Evolutionary conservation across 805 yeast genomes (phyloP), one percentile per base, ranked within the genome.

Genomic region (Schwanniomyces polymorphus): DNA sequence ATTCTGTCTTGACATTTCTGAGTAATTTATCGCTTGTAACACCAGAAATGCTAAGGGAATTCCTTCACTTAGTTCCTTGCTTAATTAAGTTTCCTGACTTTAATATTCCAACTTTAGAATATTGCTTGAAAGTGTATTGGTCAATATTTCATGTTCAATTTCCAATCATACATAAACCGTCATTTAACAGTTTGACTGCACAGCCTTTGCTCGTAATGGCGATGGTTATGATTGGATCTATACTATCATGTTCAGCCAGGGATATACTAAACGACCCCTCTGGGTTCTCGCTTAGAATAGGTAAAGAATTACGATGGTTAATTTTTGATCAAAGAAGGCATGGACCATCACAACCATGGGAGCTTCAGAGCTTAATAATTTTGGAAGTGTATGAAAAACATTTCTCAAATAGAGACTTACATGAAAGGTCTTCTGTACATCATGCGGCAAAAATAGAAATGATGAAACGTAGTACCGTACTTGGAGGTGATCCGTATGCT

Each of bases 121-220:
- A 38, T 16, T 33, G 37, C 37, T 12, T 55, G 35, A 64, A 49
- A 56, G 62, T 48, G 8, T 82, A 78, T 57, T 82, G 87, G 87
- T 65, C 64, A 38, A 68, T 70, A 21, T 80, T 79, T 55, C 83
- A 81, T 54, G 78, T 80, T 0, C 76, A 81, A 50, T 78, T 76
- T 45, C 81, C 85, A 1, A 68, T 82, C 37, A 60, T 82, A 17
- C 86, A 82, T 57, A 65, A 68, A 43, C 84, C 85, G 3, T 74
- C 85, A 9, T 82, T 82, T 50, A 65, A 65, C 35, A 74, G 84
- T 2, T 58, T 38, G 16, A n/a, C 27, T 3, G 52, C 41, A 2
- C 27, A 47, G 12, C 49, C 52, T 6, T 16, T 48, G n/a, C 43
- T 48, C 7, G 31, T 41, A 6, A 27, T 48, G 8, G 25, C 48